These are phyloP conservation scores for Exophiala phaeomuriformis DNA, from an alignment of 2,329 filamentous ascomycete species.

Conservation along the genomic window DNA sequence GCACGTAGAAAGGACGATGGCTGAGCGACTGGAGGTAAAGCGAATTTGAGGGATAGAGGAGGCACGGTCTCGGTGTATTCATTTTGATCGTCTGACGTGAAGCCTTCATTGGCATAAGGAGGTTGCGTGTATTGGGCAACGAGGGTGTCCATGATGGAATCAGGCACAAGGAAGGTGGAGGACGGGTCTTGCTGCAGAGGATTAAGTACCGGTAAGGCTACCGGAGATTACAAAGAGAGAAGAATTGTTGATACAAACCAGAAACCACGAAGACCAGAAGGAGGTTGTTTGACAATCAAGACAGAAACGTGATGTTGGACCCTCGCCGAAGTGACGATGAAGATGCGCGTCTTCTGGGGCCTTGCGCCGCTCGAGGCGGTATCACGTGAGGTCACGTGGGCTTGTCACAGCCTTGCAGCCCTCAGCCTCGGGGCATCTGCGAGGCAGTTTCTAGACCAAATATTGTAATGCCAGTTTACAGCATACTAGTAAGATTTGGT, in stretches of 20 bases:
- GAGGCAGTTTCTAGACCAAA: too few species aligned
- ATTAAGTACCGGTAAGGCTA: neutral
- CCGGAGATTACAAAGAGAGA: neutral
- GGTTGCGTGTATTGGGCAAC: constrained; percentile 86
- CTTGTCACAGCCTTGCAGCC: neutral
- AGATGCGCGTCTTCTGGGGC: constrained; percentile 3
- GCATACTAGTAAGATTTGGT: too few species aligned
- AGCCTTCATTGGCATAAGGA: constrained; percentile 64
- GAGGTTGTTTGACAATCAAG: neutral
- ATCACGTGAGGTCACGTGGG: constrained; percentile 1
- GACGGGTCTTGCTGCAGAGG: neutral
- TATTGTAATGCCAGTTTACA: too few species aligned
- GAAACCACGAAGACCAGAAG: neutral
- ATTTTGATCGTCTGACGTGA: constrained; percentile 64
- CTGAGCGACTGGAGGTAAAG: constrained; percentile 78
- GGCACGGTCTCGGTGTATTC: constrained; percentile 64
- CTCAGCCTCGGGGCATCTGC: neutral
- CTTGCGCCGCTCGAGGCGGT: neutral
- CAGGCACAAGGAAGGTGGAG: neutral
- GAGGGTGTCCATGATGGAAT: constrained; percentile 70
- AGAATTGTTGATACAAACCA: constrained; percentile 5
- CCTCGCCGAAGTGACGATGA: neutral
- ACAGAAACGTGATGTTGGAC: neutral
- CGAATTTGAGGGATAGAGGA: constrained; percentile 83
- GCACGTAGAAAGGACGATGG: constrained; percentile 91